Evolutionary conservation across 2,329 filamentous ascomycete genomes (phyloP), one percentile per base, ranked within the genome.

Genomic region (Epicoccum sorghinum): DNA sequence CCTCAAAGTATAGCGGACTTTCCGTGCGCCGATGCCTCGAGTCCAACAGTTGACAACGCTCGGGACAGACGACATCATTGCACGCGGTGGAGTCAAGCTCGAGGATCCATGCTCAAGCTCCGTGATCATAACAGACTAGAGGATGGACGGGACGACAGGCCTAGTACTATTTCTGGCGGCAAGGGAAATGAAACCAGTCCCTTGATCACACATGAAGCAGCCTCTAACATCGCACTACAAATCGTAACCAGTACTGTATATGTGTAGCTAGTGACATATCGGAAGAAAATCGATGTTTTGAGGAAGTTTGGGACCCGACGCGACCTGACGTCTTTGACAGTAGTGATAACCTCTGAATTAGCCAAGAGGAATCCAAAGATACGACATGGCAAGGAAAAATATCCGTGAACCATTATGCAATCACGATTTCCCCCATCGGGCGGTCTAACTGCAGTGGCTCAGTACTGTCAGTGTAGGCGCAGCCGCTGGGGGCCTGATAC

Each of bases 381-480:
- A 37, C 9, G 42, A 14, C 4, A 7, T n/a, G 13, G 25, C n/a
- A 13, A 47, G 32, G 23, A 43, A 46, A 41, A 12, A 7, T 23
- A 18, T 38, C 46, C 37, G 30, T 37, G 18, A n/a, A 14, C 7
- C 10, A 8, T 14, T 27, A 47, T 42, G 29, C 36, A 37, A 18
- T 25, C 4, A 5, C 41, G 37, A 18, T 37, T 42, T 46, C 27
- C 46, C 30, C 24, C 9, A 42, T 46, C n/a, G 14, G 46, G 36
- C 8, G 38, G n/a, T 29, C 24, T 25, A 18, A 18, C 30, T 46
- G 24, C 47, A 52, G 43, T 52, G 47, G 47, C 44, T 47, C 38
- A 52, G 37, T 37, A n/a, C 12, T 42, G 38, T 32, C 33, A 50
- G 53, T 57, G 48, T 52, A 54, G 64, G 64, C 59, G 64, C 64